Evolutionary conservation across 768 basidiomycete genomes (phyloP).

Genomic region (Gloeophyllum trabeum): DNA sequence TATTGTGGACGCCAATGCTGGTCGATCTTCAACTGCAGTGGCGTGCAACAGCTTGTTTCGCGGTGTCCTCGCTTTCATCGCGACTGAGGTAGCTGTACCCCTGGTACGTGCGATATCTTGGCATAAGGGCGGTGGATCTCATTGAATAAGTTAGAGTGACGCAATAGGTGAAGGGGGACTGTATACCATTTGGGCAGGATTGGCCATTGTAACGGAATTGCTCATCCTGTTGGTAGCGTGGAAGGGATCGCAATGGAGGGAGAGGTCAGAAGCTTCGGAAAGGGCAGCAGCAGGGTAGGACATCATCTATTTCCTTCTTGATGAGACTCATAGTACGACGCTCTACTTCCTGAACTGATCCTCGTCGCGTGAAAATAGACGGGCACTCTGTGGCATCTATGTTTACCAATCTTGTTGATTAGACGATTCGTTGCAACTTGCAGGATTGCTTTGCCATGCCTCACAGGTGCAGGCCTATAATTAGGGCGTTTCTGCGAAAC

Average conservation of each 20-base stretch:
- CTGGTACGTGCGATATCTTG: conserved; percentile 34
- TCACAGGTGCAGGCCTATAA: no score
- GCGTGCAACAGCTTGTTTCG: conserved; percentile 73
- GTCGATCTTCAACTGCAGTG: conserved; percentile 64
- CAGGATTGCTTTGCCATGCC: no score
- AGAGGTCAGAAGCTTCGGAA: conserved; percentile 34
- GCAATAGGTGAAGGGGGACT: conserved; percentile 71
- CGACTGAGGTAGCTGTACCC: conserved; percentile 64
- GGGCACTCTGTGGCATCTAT: no score
- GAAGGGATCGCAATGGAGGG: conserved; percentile 53
- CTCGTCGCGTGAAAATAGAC: no score
- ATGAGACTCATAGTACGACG: no score
- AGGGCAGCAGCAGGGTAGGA: no score
- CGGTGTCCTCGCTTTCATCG: conserved; percentile 55
- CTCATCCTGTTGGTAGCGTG: conserved; percentile 46
- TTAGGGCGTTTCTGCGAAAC: no score
- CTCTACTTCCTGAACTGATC: no score
- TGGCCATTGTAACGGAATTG: conserved; percentile 40
- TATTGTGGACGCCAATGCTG: conserved; percentile 78
- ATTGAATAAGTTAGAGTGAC: conserved; percentile 25
- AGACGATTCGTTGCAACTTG: no score
- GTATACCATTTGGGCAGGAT: conserved; percentile 54
- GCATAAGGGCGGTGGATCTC: background rate
- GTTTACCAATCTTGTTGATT: no score
- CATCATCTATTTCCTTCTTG: no score